These are phyloP conservation scores for Planoprotostelium fungivorum DNA, from an alignment of 78 protist genomes.

Conservation along the genomic window DNA sequence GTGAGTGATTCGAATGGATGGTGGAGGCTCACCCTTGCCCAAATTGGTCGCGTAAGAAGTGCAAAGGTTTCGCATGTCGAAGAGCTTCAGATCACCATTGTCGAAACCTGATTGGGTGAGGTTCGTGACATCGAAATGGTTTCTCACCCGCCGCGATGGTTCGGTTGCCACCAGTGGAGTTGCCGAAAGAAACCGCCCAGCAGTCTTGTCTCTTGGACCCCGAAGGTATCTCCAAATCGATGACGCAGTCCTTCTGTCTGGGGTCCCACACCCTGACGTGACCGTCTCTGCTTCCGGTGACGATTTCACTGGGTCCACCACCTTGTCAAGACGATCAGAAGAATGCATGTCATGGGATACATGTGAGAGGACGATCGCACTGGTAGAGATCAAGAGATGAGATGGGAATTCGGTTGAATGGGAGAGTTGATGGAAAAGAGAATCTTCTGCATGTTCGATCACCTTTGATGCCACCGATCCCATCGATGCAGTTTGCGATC, in stretches of 20 bases:
- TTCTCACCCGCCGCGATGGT: neutral
- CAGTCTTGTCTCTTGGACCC: neutral
- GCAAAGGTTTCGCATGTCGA: neutral
- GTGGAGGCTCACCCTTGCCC: neutral
- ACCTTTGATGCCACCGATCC: neutral
- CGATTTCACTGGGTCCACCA: neutral
- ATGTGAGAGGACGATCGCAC: no score
- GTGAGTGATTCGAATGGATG: neutral
- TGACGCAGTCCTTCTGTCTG: neutral
- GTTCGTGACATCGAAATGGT: neutral
- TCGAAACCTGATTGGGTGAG: neutral
- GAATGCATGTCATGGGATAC: no score
- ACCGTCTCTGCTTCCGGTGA: neutral
- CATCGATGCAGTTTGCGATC: neutral
- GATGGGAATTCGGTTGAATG: no score
- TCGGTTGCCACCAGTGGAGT: neutral
- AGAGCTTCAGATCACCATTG: neutral
- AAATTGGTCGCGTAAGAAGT: neutral
- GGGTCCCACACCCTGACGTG: neutral
- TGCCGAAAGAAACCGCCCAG: neutral
- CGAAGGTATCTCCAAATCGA: neutral
- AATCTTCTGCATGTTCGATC: no score
- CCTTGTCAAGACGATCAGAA: no score
- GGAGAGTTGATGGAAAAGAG: no score
- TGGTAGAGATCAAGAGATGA: no score